Evolutionary conservation across 2,329 filamentous ascomycete species (phyloP), one percentile per base, ranked within the genome.

Genomic region (Periconia sp.): DNA sequence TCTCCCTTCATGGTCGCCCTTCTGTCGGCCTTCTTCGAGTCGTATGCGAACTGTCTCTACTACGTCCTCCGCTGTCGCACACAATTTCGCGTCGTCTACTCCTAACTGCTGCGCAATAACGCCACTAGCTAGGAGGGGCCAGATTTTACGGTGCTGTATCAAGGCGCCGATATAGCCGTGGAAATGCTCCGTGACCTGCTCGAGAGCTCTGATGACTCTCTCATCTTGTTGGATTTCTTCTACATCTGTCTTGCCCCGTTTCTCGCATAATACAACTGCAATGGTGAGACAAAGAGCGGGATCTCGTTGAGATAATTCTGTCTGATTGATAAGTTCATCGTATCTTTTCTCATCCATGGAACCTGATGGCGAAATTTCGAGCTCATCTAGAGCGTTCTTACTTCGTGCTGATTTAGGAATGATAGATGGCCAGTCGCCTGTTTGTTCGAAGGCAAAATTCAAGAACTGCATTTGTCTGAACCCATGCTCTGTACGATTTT

Each of bases 11-110:
- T 36, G 22, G 10, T 17, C 13, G 7, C 19, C 33, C 33, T 36
- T 36, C 33, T 36, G 33, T 25, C 33, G 33, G 21, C 33, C 33
- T 36, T 36, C 18, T 36, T 36, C 21, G 22, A 36, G 3, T 36
- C 33, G 33, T 26, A 36, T 36, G 13, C 33, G 33, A 26, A 36
- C n/a, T 25, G 33, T 36, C 21, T 36, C 33, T 25, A 25, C 19
- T 16, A 36, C 3, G 33, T 26, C 33, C 22, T 36, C 33, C 33
- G 21, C 63, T 11, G 24, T 30, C 18, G 25, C 36, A 38, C 28
- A 31, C 24, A 31, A 30, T 24, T 38, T 30, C 10, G 28, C 36
- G 19, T 38, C 36, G 28, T 38, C 5, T 10, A 30, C 36, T 21
- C 36, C 36, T 31, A 38, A 38, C 24, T 38, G 24, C 16, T 38